phyloP scores from a whole-genome alignment of 2,329 filamentous ascomycete species.

The Epichloe baconii region DNA sequence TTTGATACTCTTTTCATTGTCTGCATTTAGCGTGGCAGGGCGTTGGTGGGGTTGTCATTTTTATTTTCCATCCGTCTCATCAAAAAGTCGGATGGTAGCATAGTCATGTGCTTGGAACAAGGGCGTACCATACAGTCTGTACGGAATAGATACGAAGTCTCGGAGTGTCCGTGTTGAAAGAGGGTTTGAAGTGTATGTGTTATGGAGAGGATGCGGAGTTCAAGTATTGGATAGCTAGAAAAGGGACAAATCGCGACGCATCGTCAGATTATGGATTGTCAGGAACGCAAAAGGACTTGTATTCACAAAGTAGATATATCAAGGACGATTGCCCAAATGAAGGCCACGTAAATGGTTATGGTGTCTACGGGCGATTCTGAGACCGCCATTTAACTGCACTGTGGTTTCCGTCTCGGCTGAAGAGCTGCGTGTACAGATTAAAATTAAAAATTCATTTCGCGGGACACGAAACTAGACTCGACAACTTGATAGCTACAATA shows the following conservation, averaged over 20 bases:
- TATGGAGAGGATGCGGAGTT: not conserved
- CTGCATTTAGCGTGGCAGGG: constrained; percentile 2
- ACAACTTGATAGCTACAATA: too few relatives aligned
- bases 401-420: not conserved
- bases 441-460: too few relatives aligned
- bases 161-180: not conserved
- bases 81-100: not conserved
- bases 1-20: not conserved
- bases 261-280: not conserved
- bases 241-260: not conserved
- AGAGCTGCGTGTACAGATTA: too few relatives aligned
- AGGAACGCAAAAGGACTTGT: not conserved
- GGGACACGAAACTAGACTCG: too few relatives aligned
- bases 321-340: not conserved
- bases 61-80: not conserved
- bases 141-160: not conserved
- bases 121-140: not conserved
- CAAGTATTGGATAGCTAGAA: not conserved
- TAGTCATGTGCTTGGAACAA: not conserved
- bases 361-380: not conserved
- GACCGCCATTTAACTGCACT: not conserved
- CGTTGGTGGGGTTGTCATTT: not conserved
- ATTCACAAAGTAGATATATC: not conserved
- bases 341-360: not conserved
- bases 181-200: not conserved